Percentiles rank a stretch among this genome's conserved stretches.
These are phyloP conservation scores for Stylonectria norvegica DNA, from an alignment of 2,329 filamentous ascomycete genomes.

Conservation along the genomic window DNA sequence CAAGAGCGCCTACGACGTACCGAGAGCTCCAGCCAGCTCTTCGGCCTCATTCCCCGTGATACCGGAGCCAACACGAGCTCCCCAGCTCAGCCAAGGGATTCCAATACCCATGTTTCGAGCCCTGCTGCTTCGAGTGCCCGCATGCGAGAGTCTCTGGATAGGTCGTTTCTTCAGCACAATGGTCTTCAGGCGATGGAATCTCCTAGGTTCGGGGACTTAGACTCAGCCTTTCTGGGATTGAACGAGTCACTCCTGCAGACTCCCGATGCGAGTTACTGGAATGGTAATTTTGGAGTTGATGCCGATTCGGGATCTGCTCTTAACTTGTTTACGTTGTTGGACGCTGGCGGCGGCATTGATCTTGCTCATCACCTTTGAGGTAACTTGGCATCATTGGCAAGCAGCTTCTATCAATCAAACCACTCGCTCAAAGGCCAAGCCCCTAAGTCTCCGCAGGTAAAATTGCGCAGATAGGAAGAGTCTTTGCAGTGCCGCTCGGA, in stretches of 20 bases:
- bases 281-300: slow-evolving; percentile 36
- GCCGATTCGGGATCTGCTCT: slow-evolving; percentile 43
- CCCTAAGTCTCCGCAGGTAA: no score
- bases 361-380: slow-evolving; percentile 39
- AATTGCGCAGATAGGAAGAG: no score
- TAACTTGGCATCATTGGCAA: no score
- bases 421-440: no score
- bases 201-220: slow-evolving; percentile 34
- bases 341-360: slow-evolving; percentile 52
- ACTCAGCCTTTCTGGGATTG: slow-evolving; percentile 38
- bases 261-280: slow-evolving; percentile 40
- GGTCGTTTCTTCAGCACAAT: slow-evolving; percentile 27
- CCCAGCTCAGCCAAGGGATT: slow-evolving; percentile 7
- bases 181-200: slow-evolving; percentile 27
- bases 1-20: slow-evolving; percentile 45
- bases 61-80: slow-evolving; percentile 8
- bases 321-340: slow-evolving; percentile 50
- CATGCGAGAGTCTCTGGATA: slow-evolving; percentile 25
- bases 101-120: slow-evolving; percentile 12
- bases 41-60: slow-evolving; percentile 43
- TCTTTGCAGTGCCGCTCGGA: no score
- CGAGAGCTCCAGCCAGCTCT: slow-evolving; percentile 50
- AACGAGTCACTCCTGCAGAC: slow-evolving; percentile 38
- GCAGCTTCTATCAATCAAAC: no score
- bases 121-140: slow-evolving; percentile 11